Evolutionary conservation across 2,329 filamentous ascomycete species (phyloP).

Genomic region (Fusarium equiseti): DNA sequence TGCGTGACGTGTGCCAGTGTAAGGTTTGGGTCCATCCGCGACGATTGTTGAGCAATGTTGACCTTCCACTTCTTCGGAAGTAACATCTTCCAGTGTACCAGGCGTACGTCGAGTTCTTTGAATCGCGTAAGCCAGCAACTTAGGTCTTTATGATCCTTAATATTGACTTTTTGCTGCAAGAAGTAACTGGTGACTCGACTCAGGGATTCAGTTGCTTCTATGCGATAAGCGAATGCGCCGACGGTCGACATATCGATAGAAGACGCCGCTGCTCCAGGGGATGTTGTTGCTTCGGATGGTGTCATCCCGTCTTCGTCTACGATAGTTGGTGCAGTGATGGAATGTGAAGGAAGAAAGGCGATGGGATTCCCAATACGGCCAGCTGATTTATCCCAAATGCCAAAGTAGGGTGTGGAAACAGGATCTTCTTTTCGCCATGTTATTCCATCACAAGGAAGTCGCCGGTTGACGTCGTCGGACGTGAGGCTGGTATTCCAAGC

Average conservation of each 20-base stretch:
- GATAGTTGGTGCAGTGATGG: slow-evolving; percentile 29
- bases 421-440: slow-evolving; percentile 55
- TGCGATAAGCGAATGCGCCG: slow-evolving; percentile 60
- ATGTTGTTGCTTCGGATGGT: not conserved
- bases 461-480: slow-evolving; percentile 47
- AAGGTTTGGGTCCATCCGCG: slow-evolving; percentile 61
- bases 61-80: slow-evolving; percentile 48
- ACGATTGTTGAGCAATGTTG: slow-evolving; percentile 42
- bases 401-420: slow-evolving; percentile 57
- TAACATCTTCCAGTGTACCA: slow-evolving; percentile 57
- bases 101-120: slow-evolving; percentile 60
- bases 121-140: slow-evolving; percentile 58
- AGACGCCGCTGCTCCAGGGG: not conserved
- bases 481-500: slow-evolving; percentile 53
- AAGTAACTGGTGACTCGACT: slow-evolving; percentile 60
- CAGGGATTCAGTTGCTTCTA: slow-evolving; percentile 60
- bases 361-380: slow-evolving; percentile 55
- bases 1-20: slow-evolving; percentile 63
- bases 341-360: slow-evolving; percentile 52
- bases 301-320: slow-evolving; percentile 1
- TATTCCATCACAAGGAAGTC: slow-evolving; percentile 54
- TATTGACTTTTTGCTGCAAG: slow-evolving; percentile 57
- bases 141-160: slow-evolving; percentile 54
- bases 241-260: slow-evolving; percentile 52
- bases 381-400: slow-evolving; percentile 58